Evolutionary conservation across 345 rosid genomes (phyloP).

Genomic region (Limnanthes douglasii): DNA sequence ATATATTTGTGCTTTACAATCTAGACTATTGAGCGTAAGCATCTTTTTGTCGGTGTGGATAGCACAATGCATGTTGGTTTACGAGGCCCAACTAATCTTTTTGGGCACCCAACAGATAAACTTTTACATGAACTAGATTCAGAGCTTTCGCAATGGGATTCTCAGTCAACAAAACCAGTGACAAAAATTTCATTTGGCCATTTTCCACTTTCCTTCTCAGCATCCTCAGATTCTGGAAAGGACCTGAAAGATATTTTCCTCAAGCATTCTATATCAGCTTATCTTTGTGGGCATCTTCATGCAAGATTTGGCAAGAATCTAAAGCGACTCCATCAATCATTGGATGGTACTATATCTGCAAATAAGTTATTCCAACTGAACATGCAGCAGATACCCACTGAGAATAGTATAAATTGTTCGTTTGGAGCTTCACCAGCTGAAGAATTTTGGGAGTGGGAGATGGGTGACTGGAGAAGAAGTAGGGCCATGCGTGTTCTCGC

Average conservation of each 20-base stretch:
- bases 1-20: slow-evolving; percentile 9
- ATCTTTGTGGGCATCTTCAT: slow-evolving; percentile 90
- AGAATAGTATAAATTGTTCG: slow-evolving; percentile 36
- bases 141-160: slow-evolving; percentile 68
- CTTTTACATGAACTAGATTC: slow-evolving; percentile 43
- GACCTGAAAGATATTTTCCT: slow-evolving; percentile 66
- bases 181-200: slow-evolving; percentile 88
- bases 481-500: slow-evolving; percentile 74
- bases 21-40: slow-evolving; percentile 46
- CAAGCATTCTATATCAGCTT: slow-evolving; percentile 74
- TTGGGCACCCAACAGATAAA: slow-evolving; percentile 86
- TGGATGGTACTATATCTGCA: slow-evolving; percentile 16
- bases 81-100: slow-evolving; percentile 93
- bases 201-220: slow-evolving; percentile 82
- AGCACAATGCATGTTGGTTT: slow-evolving; percentile 63
- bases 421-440: slow-evolving; percentile 27
- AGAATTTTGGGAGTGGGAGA: slow-evolving; percentile 99
- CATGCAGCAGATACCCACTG: slow-evolving; percentile 31
- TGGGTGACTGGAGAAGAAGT: slow-evolving; percentile 95
- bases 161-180: slow-evolving; percentile 32
- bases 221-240: slow-evolving; percentile 37
- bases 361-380: slow-evolving; percentile 56
- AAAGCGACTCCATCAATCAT: slow-evolving; percentile 56
- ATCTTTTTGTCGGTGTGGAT: slow-evolving; percentile 83
- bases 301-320: slow-evolving; percentile 70